These are phyloP conservation scores for Aspergillus fijiensis DNA, from an alignment of 2,329 filamentous ascomycete species.

Conservation along the genomic window DNA sequence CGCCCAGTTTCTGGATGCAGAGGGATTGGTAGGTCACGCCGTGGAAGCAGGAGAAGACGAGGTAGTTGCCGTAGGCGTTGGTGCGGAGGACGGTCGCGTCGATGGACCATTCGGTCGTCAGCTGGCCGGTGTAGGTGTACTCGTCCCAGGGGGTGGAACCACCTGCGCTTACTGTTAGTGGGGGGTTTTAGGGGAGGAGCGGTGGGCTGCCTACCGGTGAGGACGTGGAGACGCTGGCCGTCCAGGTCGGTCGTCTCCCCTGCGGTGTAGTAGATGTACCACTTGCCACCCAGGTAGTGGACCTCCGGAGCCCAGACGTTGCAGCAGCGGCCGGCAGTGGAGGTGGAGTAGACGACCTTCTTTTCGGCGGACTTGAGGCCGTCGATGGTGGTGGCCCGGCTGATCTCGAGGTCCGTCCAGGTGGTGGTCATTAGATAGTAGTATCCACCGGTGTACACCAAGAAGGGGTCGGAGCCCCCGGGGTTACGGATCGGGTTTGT, in stretches of 20 bases:
- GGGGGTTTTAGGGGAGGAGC: too few relatives aligned
- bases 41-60: slow-evolving; percentile 55
- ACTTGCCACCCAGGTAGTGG: slow-evolving; percentile 48
- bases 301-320: slow-evolving; percentile 61
- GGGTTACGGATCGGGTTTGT: slow-evolving; percentile 54
- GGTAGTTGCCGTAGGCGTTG: slow-evolving; percentile 51
- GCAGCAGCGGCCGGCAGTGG: slow-evolving; percentile 49
- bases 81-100: slow-evolving; percentile 56
- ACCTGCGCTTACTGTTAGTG: slow-evolving; percentile 29
- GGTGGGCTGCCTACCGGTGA: slow-evolving; percentile 44
- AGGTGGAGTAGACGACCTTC: slow-evolving; percentile 53
- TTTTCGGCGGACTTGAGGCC: slow-evolving; percentile 55
- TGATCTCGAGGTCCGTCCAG: slow-evolving; percentile 56
- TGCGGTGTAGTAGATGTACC: slow-evolving; percentile 61
- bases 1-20: slow-evolving; percentile 14
- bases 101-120: slow-evolving; percentile 54
- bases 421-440: slow-evolving; percentile 59
- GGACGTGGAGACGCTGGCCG: slow-evolving; percentile 52
- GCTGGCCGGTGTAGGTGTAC: slow-evolving; percentile 51
- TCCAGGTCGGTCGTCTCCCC: slow-evolving; percentile 48
- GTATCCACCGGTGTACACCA: slow-evolving; percentile 53
- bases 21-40: slow-evolving; percentile 29
- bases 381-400: slow-evolving; percentile 53
- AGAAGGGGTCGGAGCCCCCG: slow-evolving; percentile 54
- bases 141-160: slow-evolving; percentile 54